These are phyloP conservation scores for Leccinum imitatum DNA, from an alignment of 768 basidiomycete genomes.

Conservation along the genomic window DNA sequence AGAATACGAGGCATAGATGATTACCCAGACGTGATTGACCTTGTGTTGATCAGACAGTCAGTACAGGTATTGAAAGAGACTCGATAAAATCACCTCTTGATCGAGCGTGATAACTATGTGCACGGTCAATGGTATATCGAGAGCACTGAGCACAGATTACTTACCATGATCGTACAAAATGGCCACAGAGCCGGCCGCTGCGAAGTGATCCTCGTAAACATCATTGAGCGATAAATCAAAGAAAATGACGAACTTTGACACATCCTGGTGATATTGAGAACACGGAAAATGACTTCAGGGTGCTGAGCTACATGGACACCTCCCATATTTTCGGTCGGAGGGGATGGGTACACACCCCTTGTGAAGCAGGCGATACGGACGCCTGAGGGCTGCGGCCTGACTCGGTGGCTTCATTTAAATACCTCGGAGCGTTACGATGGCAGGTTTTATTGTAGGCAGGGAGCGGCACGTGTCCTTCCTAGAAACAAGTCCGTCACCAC, in stretches of 20 bases:
- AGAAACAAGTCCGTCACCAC: no score
- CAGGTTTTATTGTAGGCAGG: no score
- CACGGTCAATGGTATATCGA: not conserved
- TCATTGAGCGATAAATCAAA: no score
- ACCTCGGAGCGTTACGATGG: no score
- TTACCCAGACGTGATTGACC: not conserved
- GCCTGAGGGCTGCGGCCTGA: no score
- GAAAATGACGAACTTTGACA: not conserved
- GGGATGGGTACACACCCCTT: no score
- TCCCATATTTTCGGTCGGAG: not conserved
- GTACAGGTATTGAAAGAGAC: not conserved
- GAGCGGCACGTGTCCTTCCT: no score
- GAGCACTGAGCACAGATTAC: not conserved
- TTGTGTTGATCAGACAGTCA: not conserved
- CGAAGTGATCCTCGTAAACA: not conserved
- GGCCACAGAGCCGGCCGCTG: not conserved
- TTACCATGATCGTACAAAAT: not conserved
- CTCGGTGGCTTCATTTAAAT: no score
- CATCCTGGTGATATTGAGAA: not conserved
- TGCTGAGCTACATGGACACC: not conserved
- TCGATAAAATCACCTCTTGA: not conserved
- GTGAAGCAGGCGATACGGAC: no score
- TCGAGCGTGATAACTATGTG: constrained; percentile 9
- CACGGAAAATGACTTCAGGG: not conserved
- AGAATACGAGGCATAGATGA: not conserved